A percentile compares a stretch with the other conserved stretches of the same genome.
These are phyloP conservation scores for Thelephora ganbajun DNA, from an alignment of 768 basidiomycete genomes.

Conservation along the genomic window DNA sequence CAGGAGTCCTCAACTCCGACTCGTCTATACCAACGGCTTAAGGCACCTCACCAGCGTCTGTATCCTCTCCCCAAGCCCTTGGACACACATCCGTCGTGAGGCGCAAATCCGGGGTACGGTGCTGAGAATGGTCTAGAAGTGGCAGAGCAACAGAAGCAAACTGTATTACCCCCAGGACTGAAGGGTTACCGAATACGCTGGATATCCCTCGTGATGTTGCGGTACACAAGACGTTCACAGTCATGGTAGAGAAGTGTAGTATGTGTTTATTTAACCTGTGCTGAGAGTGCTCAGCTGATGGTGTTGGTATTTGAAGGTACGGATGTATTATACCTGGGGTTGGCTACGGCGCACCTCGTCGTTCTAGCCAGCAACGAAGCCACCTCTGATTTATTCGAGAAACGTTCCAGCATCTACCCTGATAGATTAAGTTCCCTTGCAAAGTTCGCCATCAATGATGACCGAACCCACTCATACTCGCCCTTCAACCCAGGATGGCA, in stretches of 20 bases:
- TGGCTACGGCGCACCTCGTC: too few relatives aligned
- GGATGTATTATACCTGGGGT: too few relatives aligned
- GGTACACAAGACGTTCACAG: slow-evolving; percentile 4
- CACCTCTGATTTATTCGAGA: not conserved
- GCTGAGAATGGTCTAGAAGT: not conserved
- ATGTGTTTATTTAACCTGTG: not conserved
- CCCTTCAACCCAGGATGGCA: not conserved
- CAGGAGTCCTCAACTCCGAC: too few relatives aligned
- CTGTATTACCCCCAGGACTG: slow-evolving; percentile 8
- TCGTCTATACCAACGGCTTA: too few relatives aligned
- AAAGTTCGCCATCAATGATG: not conserved
- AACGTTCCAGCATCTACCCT: not conserved
- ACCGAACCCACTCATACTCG: not conserved
- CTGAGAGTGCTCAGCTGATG: too few relatives aligned
- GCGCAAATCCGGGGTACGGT: too few relatives aligned
- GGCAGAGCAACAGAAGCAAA: slow-evolving; percentile 5
- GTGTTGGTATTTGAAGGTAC: too few relatives aligned
- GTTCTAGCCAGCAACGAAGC: not conserved
- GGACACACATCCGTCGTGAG: too few relatives aligned
- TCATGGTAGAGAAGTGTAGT: slow-evolving; percentile 7
- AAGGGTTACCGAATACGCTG: slow-evolving; percentile 7
- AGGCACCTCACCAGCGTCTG: too few relatives aligned
- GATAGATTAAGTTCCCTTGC: not conserved
- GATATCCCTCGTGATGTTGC: slow-evolving; percentile 4
- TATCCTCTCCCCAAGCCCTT: too few relatives aligned